phyloP scores from a whole-genome alignment of 176 grass and related monocot genomes.

The Cocos nucifera region DNA sequence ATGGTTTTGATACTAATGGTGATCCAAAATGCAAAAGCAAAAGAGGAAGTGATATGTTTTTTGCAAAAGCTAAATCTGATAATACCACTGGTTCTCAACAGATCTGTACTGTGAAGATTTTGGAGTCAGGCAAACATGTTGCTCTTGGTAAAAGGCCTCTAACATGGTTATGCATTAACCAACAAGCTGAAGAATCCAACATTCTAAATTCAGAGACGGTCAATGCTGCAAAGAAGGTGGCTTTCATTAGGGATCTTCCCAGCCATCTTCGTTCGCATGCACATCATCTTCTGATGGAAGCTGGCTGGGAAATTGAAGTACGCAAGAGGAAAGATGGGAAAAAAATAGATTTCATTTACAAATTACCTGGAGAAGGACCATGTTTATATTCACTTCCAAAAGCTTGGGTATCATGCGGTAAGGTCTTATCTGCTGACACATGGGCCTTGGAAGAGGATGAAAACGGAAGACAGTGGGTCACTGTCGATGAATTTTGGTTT shows the following conservation, averaged over 20 bases:
- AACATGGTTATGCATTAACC: conserved; percentile 13
- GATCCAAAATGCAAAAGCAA: not conserved
- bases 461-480: conserved; percentile 45
- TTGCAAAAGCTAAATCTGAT: not conserved
- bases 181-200: conserved; percentile 33
- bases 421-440: conserved; percentile 32
- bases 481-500: conserved; percentile 43
- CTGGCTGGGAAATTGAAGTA: conserved; percentile 51
- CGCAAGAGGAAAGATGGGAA: conserved; percentile 31
- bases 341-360: conserved; percentile 33
- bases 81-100: not conserved
- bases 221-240: conserved; percentile 13
- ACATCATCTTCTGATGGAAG: conserved; percentile 59
- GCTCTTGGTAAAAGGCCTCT: conserved; percentile 26
- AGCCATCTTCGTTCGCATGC: conserved; percentile 60
- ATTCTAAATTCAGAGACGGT: conserved; percentile 24
- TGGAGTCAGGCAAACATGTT: conserved; percentile 27
- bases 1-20: not conserved
- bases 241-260: conserved; percentile 28
- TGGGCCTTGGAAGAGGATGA: conserved; percentile 20
- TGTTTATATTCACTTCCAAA: conserved; percentile 46
- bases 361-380: conserved; percentile 23
- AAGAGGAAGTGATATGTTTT: not conserved
- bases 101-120: conserved; percentile 6
- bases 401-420: conserved; percentile 74